phyloP scores from a whole-genome alignment of 768 basidiomycete genomes.

The Exidia glandulosa region DNA sequence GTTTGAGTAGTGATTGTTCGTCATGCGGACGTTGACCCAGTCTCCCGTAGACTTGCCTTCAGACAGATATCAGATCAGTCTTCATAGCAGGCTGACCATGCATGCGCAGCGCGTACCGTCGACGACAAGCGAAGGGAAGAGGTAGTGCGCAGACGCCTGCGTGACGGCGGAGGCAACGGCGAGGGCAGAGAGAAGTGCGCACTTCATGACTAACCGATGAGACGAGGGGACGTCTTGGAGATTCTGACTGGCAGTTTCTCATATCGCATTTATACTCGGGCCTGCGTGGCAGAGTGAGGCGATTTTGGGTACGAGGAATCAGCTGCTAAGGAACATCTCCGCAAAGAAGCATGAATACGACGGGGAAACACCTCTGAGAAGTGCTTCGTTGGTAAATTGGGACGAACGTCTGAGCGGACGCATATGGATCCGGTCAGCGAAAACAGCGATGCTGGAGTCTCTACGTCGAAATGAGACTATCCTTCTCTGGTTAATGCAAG shows the following conservation, averaged over 20 bases:
- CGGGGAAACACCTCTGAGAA: not conserved
- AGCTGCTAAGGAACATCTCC: not conserved
- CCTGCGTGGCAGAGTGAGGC: not conserved
- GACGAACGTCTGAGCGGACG: not conserved
- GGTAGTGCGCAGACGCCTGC: conserved; percentile 8
- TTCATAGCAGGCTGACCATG: not conserved
- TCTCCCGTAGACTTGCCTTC: conserved; percentile 18
- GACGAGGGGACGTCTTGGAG: not conserved
- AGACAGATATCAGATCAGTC: conserved; percentile 29
- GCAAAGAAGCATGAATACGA: not conserved
- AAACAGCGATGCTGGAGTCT: too few species aligned
- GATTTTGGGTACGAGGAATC: not conserved
- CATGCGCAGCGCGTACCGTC: not conserved
- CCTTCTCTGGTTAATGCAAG: too few species aligned
- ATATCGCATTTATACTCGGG: not conserved
- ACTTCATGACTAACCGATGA: not conserved
- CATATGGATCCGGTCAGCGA: not conserved
- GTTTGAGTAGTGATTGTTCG: conserved; percentile 34
- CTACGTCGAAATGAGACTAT: too few species aligned
- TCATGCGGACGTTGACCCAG: conserved; percentile 33
- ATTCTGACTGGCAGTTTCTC: not conserved
- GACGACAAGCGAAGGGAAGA: not conserved
- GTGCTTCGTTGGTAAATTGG: not conserved
- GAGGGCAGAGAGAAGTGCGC: not conserved
- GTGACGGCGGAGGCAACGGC: not conserved